Base-by-base conservation (phyloP, 148 eudicot species). In the Oxyria digyna region DNA sequence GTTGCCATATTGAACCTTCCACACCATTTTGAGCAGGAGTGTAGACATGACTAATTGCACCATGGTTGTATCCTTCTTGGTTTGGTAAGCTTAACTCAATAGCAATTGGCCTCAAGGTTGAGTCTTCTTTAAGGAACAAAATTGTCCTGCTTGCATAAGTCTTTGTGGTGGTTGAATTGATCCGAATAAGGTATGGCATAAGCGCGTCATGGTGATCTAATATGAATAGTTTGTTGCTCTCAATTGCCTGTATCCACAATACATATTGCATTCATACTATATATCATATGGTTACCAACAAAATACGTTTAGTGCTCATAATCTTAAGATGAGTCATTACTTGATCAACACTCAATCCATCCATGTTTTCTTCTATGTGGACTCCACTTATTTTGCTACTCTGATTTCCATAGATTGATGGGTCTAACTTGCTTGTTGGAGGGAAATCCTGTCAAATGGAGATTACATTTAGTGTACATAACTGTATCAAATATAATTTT, bases 111-210 rank as follows among this genome's bases (percentile, higher is more conserved):
- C 75, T 90, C 78, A 90, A 73, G 6, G 85, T 85, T 76, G 91
- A 91, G 46, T 87, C 91, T 8, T 73, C 69, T 74, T 85, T 75
- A 62, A 90, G 74, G 81, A 85, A 85, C 17, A 90, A 81, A 69
- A 90, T 42, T 15, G 96, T 90, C 74, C 96, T 75, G n/a, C 83
- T 82, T 62, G 93, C 96, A 55, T 90, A 87, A n/a, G 72, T 76
- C 73, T 84, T 84, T 33, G 83, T 75, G 18, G 81, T 40, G 26
- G 93, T 87, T 12, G 79, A 35, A 74, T 87, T 90, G 71, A 90
- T 90, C 72, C 78, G 66, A 65, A 78, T 79, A 74, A 90, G 66
- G 66, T 76, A 85, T 31, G 96, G 96, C 83, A 90, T 85, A 73
- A 87, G 23, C 17, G 57, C 38, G 73, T 90, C 93, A 27, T 90